phyloP scores from a whole-genome alignment of 495 filamentous ascomycete species.

The Glutinoglossum americanum region DNA sequence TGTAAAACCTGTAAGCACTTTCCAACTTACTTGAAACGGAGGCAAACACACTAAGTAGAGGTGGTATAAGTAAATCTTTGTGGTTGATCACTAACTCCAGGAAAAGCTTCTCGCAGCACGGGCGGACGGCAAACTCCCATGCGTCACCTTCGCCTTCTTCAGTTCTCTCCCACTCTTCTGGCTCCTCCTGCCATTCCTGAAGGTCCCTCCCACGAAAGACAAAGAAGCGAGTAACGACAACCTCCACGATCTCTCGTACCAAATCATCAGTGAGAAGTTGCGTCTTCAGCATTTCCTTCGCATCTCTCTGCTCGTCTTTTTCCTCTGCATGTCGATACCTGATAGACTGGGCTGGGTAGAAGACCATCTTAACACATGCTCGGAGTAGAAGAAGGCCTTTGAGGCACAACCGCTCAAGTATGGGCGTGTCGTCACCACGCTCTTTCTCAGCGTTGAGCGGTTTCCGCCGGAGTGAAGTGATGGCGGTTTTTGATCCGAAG shows the following conservation, averaged over 20 bases:
- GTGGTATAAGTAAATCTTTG: slow-evolving; percentile 52
- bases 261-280: slow-evolving; percentile 54
- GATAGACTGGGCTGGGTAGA: slow-evolving; percentile 58
- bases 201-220: slow-evolving; percentile 70
- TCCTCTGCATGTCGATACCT: slow-evolving; percentile 50
- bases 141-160: slow-evolving; percentile 61
- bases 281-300: slow-evolving; percentile 39
- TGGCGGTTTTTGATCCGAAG: slow-evolving; percentile 29
- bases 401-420: slow-evolving; percentile 54
- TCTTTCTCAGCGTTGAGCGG: slow-evolving; percentile 25
- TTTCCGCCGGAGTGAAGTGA: slow-evolving; percentile 16
- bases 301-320: slow-evolving; percentile 44
- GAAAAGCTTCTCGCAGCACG: slow-evolving; percentile 84
- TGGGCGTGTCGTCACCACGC: slow-evolving; percentile 23
- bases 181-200: slow-evolving; percentile 75
- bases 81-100: slow-evolving; percentile 76
- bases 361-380: slow-evolving; percentile 63
- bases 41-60: slow-evolving; percentile 58
- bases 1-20: background rate
- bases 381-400: slow-evolving; percentile 68
- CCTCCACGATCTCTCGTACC: slow-evolving; percentile 56
- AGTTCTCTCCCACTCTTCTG: slow-evolving; percentile 75
- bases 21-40: slow-evolving; percentile 37
- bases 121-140: slow-evolving; percentile 72
- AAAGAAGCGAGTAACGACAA: slow-evolving; percentile 72